These are phyloP conservation scores for Penicillium riverlandense DNA, from an alignment of 495 filamentous ascomycete genomes.

Conservation along the genomic window DNA sequence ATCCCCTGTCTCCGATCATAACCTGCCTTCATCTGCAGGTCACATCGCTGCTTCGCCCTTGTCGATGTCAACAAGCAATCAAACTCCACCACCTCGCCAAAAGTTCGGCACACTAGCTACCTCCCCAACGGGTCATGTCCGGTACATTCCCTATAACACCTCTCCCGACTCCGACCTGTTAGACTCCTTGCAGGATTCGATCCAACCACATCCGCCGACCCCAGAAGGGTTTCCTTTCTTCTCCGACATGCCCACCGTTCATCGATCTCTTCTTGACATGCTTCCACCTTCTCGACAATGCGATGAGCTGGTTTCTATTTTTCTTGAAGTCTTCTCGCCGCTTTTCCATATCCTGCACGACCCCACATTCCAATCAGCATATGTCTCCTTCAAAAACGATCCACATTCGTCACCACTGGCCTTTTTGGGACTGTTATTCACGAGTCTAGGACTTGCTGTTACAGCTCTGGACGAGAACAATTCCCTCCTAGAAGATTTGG, in stretches of 20 bases:
- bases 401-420: neutral
- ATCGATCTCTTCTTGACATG: neutral
- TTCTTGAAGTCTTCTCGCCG: constrained; percentile 1
- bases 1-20: neutral
- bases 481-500: neutral
- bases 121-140: constrained; percentile 1
- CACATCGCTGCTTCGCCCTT: too few relatives aligned
- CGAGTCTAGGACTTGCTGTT: neutral
- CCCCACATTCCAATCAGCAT: neutral
- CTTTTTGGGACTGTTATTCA: too few relatives aligned
- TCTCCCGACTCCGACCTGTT: too few relatives aligned
- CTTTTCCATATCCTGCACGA: constrained; percentile 2
- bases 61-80: too few relatives aligned
- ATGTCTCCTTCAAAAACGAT: neutral
- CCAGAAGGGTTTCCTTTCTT: neutral
- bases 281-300: neutral
- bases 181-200: too few relatives aligned
- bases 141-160: neutral
- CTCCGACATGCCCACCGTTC: neutral
- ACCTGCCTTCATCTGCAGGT: neutral
- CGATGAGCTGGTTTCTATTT: neutral
- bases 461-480: neutral
- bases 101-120: neutral
- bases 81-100: too few relatives aligned
- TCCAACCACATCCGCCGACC: too few relatives aligned